A percentile compares a stretch with the other conserved stretches of the same genome.
Conservation (phyloP, 371 early-diverging fungal species). For the Cokeromyces recurvatus region DNA sequence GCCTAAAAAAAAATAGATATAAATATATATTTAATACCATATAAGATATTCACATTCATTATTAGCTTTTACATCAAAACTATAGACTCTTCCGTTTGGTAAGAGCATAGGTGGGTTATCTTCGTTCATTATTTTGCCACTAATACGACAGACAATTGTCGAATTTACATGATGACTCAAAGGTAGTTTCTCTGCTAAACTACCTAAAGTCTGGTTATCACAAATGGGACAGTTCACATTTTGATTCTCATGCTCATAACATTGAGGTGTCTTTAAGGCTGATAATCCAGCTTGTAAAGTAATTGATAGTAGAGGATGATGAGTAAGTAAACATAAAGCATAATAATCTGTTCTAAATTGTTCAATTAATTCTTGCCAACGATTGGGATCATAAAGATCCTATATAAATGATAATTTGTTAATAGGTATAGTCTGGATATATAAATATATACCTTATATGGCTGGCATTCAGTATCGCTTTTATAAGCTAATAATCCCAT, state of each 20-base stretch:
- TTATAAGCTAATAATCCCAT: conserved; percentile 84
- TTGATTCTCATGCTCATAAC: conserved; percentile 66
- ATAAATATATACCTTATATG: conserved; percentile 57
- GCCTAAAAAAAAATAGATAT: conserved; percentile 43
- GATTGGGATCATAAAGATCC: conserved; percentile 64
- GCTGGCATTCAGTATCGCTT: conserved; percentile 66
- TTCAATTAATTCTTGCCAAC: conserved; percentile 76
- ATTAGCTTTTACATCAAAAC: conserved; percentile 51
- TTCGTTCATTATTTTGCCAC: conserved; percentile 88
- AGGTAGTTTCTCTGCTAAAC: conserved; percentile 79
- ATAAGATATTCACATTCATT: too few species aligned
- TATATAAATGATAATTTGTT: conserved; percentile 8
- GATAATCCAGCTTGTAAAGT: conserved; percentile 91
- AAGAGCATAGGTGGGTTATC: conserved; percentile 93
- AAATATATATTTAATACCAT: too few species aligned
- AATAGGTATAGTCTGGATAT: background rate
- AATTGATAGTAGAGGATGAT: conserved; percentile 78
- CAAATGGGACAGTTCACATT: conserved; percentile 96
- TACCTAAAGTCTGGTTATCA: conserved; percentile 74
- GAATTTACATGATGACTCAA: conserved; percentile 91
- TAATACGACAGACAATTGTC: conserved; percentile 86
- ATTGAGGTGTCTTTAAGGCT: conserved; percentile 84
- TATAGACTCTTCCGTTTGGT: conserved; percentile 95
- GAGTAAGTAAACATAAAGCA: conserved; percentile 77
- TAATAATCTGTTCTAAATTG: conserved; percentile 84